Base-by-base conservation (phyloP, 1,284 basidiomycete genomes). In the Filobasidium uniguttulatum region DNA sequence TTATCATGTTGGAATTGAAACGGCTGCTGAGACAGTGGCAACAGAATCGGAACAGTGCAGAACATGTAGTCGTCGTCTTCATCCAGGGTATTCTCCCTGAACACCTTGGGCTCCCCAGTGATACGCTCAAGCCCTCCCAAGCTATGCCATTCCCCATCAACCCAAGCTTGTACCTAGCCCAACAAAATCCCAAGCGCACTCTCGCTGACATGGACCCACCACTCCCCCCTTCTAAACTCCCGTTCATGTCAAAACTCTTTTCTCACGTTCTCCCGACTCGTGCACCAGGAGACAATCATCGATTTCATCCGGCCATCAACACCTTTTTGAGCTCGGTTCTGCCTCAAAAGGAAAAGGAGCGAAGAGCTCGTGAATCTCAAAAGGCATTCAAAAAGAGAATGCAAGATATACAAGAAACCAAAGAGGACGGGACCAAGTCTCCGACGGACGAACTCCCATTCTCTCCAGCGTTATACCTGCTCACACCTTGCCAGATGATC, bases 181-280 rank as follows among this genome's bases (percentile, higher is more conserved):
- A n/a, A n/a, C n/a, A n/a, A n/a, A n/a, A n/a, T n/a, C n/a, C n/a
- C n/a, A 78, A 84, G 46, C 81, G 81, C 0, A 69, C 80, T 6
- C 71, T 25, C n/a, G 25, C 10, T 45, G 8, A 28, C 70, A 9
- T 34, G n/a, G 31, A 31, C 15, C 12, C 17, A 23, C 66, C 1
- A 62, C 68, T 6, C 63, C 93, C 2, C 84, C 87, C 0, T 82
- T 86, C 59, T 1, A 62, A 68, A 7, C 63, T 93, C 2, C 84
- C 87, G 0, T 82, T 86, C 59, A 78, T 94, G 40, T 73, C 80
- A 1, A 77, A 76, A 14, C 82, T 87, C 0, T 94, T 93, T 70
- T 84, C 83, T 48, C 86, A 91, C 68, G 86, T 85, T 3, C 87
- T 83, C 57, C 90, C 89, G 0, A 90, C 86, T 0, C 77, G 81